These are phyloP conservation scores for Penicillium expansum DNA, from an alignment of 2,329 filamentous ascomycete genomes.

Conservation along the genomic window DNA sequence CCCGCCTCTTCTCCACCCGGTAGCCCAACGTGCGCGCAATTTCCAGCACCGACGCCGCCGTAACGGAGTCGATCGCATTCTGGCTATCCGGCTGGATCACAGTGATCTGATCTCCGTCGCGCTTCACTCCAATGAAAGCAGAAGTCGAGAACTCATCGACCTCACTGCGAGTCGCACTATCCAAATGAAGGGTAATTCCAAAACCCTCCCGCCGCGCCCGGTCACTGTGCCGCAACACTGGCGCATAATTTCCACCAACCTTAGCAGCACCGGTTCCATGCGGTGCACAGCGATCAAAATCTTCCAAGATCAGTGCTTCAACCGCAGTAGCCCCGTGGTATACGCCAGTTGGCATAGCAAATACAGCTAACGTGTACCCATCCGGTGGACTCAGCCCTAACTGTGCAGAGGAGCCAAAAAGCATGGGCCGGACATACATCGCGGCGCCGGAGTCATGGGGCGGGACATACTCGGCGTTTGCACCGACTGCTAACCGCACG, in stretches of 20 bases:
- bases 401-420: conserved; percentile 86
- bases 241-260: conserved; percentile 93
- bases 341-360: conserved; percentile 85
- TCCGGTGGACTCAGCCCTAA: conserved; percentile 82
- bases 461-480: conserved; percentile 89
- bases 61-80: conserved; percentile 85
- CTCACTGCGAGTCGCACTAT: conserved; percentile 77
- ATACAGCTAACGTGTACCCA: conserved; percentile 89
- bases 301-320: conserved; percentile 82
- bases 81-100: conserved; percentile 84
- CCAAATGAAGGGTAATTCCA: conserved; percentile 92
- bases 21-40: conserved; percentile 77
- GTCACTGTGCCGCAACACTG: conserved; percentile 83
- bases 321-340: conserved; percentile 90
- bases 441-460: conserved; percentile 84
- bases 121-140: conserved; percentile 80
- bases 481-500: conserved; percentile 74
- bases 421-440: conserved; percentile 85
- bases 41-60: conserved; percentile 71
- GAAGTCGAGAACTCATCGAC: conserved; percentile 96
- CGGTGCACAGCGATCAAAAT: conserved; percentile 91
- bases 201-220: conserved; percentile 74
- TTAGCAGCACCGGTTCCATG: conserved; percentile 89
- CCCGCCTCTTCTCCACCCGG: conserved; percentile 71
- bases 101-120: conserved; percentile 60